phyloP scores from a whole-genome alignment of 306 rosid species.

The Prunus mira region DNA sequence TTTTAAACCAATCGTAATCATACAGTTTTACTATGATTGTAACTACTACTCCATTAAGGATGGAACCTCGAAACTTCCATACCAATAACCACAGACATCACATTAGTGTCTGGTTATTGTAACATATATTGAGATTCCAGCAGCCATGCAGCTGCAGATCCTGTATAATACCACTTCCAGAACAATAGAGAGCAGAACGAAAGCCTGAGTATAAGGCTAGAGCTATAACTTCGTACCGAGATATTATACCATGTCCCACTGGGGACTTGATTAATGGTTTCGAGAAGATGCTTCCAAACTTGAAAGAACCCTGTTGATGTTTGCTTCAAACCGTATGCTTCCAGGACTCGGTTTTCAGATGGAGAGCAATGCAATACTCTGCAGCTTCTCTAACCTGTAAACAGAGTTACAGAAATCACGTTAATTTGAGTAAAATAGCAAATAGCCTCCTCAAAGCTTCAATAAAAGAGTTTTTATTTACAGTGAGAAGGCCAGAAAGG shows the following conservation, averaged over 20 bases:
- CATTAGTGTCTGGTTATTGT: no score
- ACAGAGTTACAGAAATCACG: conserved; percentile 12
- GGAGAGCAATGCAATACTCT: not conserved
- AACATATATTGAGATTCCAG: no score
- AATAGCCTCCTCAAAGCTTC: not conserved
- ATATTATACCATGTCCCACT: not conserved
- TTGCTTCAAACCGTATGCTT: conserved; percentile 1
- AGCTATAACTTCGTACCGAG: not conserved
- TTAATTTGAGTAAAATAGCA: conserved; percentile 1
- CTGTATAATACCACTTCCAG: not conserved
- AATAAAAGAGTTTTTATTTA: conserved; percentile 4
- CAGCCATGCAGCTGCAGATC: no score
- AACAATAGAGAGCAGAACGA: no score
- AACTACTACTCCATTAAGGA: not conserved
- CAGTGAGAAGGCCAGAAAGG: not conserved
- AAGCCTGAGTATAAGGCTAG: no score
- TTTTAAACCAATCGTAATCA: not conserved
- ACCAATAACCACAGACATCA: not conserved
- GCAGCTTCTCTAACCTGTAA: conserved; percentile 35
- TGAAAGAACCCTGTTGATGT: not conserved
- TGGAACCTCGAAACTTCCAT: not conserved
- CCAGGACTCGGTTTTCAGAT: not conserved
- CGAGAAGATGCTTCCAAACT: not conserved
- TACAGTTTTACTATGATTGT: not conserved
- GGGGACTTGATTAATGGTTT: not conserved